Base-by-base conservation (phyloP, 768 basidiomycete genomes). In the Tricholoma sp. region DNA sequence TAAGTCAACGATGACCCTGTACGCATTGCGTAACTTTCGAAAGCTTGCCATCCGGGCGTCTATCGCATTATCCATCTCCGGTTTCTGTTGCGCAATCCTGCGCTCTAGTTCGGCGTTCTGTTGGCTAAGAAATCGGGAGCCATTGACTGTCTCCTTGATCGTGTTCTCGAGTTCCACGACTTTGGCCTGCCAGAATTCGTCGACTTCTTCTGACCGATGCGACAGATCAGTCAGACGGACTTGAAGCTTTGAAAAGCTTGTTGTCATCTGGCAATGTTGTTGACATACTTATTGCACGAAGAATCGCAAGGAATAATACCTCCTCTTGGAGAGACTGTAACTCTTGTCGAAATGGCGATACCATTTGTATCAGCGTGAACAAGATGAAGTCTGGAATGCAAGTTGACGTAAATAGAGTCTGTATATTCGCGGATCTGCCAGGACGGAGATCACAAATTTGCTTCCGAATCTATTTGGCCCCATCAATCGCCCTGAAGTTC, bases 1-100 rank as follows among this genome's bases (percentile, higher is more conserved):
- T 27, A 83, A 65, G 57, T 76, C 73, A 37, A 69, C 63, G 54
- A 82, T 68, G 12, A 80, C 72, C 58, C 70, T 75, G 18, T 71
- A 67, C 27, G 77, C 67, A 50, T 76, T 70, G 56, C 50, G 72
- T 64, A 76, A 58, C 55, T 71, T 75, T 24, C 55, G 64, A 43
- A 71, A 64, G 4, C 68, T 66, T 2, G 65, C 70, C 21, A 72
- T 68, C 41, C 74, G 67, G 34, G 72, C 73, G 29, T 63, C 60
- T 56, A 76, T 59, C 4, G 69, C 70, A 18, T 65, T 69, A 5
- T 70, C 64, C 32, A 72, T 39, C 46, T 75, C 72, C 8, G 71
- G 67, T 34, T 66, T 62, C 12, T 64, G 62, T 6, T 56, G 51
- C 6, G 67, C 64, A 24, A 72, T 35, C 56, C 57, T 63, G 11